Evolutionary conservation across 495 filamentous ascomycete species (phyloP).

Genomic region (Delitschia confertaspora): DNA sequence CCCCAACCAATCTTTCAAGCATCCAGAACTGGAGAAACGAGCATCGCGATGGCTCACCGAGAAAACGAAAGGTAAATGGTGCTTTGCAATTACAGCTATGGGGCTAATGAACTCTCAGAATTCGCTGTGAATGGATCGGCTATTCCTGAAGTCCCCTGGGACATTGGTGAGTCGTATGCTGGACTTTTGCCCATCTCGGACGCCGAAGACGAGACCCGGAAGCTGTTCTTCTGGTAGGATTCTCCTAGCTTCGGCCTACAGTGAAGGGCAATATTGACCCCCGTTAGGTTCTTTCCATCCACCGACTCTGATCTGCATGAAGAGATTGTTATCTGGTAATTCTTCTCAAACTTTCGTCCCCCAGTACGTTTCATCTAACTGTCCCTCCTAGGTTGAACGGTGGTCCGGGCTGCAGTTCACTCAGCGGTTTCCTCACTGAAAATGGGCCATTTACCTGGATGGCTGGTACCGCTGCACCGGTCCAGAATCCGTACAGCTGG

Average conservation of each 20-base stretch:
- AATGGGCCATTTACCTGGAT: constrained; percentile 74
- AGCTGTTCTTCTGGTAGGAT: constrained; percentile 67
- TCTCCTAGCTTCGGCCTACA: constrained; percentile 42
- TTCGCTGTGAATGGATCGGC: constrained; percentile 58
- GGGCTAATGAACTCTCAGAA: constrained; percentile 28
- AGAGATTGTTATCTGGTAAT: constrained; percentile 25
- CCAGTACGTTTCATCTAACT: background rate
- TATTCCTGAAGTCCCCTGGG: constrained; percentile 65
- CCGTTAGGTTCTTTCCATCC: constrained; percentile 25
- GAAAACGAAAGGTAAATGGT: constrained; percentile 14
- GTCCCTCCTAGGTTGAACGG: constrained; percentile 27
- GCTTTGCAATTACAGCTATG: background rate
- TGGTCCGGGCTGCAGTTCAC: constrained; percentile 54
- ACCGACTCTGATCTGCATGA: constrained; percentile 10
- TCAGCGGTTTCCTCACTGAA: constrained; percentile 64
- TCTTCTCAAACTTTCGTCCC: background rate
- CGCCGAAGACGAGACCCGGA: constrained; percentile 42
- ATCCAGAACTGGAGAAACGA: constrained; percentile 19
- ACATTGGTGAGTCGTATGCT: constrained; percentile 69
- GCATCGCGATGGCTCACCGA: constrained; percentile 16
- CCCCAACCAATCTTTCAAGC: constrained; percentile 13
- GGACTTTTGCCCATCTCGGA: constrained; percentile 62
- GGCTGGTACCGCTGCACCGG: constrained; percentile 23
- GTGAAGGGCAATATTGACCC: background rate
- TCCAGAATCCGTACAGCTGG: constrained; percentile 43